Base-by-base conservation (phyloP, 2,329 filamentous ascomycete species). In the Leptographium wingfieldii region DNA sequence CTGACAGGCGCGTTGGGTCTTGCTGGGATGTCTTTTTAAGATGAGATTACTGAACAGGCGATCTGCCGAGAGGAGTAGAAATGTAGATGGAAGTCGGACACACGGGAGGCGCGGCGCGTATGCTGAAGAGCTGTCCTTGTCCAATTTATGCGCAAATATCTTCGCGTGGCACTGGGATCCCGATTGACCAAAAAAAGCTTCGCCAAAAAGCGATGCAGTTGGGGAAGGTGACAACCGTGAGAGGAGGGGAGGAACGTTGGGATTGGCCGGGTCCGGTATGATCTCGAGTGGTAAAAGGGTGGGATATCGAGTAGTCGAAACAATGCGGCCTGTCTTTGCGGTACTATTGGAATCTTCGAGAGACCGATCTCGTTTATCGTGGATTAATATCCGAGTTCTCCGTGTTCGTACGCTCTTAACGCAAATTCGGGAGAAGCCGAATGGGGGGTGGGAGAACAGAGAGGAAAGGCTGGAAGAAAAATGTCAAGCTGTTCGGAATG, bases 51-150 rank as follows among this genome's bases (percentile, higher is more conserved):
- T n/a, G 27, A n/a, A 12, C 5, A 52, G 49, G 33, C 27, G 27
- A 7, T 29, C 49, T 3, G 14, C 14, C 6, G 49, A 52, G 22
- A 27, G 46, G 46, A 25, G 12, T 4, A 27, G 11, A 12, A 7
- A 29, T 27, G 25, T 65, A 66, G 31, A 67, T 22, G 33, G 19
- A 55, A 31, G 6, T 31, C 25, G 31, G 25, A 38, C 14, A 55
- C 53, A n/a, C 52, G 31, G 52, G 38, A 38, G 54, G 12, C 54
- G 54, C 38, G 27, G 43, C 43, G 56, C 56, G 49, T n/a, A 52
- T 19, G 38, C 25, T 25, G 52, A 55, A 40, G 38, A 51, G 40
- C 3, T 22, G 38, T 27, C 40, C 11, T 35, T 29, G 35, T 49
- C 38, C 38, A 56, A 56, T 48, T 22, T 48, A 35, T 27, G 35